Conservation (phyloP, 2,329 filamentous ascomycete species). For the Aspergillus quadricinctus region DNA sequence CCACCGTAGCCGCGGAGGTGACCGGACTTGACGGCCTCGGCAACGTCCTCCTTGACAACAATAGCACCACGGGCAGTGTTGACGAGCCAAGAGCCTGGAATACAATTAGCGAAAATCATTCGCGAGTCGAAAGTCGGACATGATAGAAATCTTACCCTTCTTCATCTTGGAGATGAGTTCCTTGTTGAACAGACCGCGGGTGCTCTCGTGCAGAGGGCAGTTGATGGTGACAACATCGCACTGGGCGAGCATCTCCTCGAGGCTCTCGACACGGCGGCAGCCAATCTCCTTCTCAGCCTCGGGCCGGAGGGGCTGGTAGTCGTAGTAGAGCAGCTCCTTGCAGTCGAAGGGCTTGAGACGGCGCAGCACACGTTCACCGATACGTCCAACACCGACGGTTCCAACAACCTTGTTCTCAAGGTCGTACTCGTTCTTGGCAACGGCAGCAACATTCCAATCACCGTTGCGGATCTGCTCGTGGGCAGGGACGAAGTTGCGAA, state of each 20-base stretch:
- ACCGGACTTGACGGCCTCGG: conserved; percentile 83
- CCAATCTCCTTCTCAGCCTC: conserved; percentile 95
- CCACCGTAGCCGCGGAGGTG: conserved; percentile 56
- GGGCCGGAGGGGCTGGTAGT: conserved; percentile 88
- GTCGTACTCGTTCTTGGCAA: conserved; percentile 98
- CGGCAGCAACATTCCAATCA: conserved; percentile 92
- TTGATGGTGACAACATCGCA: conserved; percentile 99
- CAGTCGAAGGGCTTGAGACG: conserved; percentile 97
- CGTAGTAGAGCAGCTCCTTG: conserved; percentile 99
- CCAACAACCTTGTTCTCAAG: conserved; percentile 97
- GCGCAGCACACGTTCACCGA: conserved; percentile 95
- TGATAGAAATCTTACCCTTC: conserved; percentile 58
- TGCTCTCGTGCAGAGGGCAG: conserved; percentile 98
- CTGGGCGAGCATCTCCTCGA: conserved; percentile 91
- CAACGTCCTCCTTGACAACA: conserved; percentile 98
- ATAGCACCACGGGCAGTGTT: conserved; percentile 99
- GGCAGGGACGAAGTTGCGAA: conserved; percentile 97
- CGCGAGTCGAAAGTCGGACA: neutral
- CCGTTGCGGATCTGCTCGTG: conserved; percentile 88
- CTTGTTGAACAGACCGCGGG: conserved; percentile 95
- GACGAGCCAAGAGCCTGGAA: conserved; percentile 83
- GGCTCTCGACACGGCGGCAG: conserved; percentile 77
- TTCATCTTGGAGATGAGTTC: conserved; percentile 99
- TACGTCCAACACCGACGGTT: conserved; percentile 94
- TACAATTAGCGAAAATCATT: conserved; percentile 6